phyloP scores from a whole-genome alignment of 306 rosid species.

The Inga leiocalycina region DNA sequence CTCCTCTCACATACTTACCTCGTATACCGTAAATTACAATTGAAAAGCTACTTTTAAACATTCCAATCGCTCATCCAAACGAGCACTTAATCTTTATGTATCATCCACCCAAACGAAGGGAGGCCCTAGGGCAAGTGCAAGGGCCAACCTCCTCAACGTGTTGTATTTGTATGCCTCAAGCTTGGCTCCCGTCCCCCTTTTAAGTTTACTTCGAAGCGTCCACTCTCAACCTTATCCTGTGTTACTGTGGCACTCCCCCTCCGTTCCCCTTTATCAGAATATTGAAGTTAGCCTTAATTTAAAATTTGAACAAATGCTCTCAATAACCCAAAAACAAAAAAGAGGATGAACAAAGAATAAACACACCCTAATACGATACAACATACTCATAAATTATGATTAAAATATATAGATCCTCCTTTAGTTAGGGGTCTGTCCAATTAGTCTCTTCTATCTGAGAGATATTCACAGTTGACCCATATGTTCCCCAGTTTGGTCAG shows the following conservation, averaged over 20 bases:
- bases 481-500: neutral
- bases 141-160: too few species aligned
- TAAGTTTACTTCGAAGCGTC: neutral
- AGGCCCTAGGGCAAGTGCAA: neutral
- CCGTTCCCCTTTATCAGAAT: neutral
- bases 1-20: too few species aligned
- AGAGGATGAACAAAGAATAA: neutral
- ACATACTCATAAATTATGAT: neutral
- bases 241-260: neutral
- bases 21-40: too few species aligned
- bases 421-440: neutral
- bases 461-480: neutral
- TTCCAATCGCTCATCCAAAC: too few species aligned
- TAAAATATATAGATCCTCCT: neutral
- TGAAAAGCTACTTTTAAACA: too few species aligned
- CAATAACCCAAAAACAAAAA: neutral
- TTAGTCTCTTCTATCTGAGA: neutral
- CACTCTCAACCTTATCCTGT: neutral
- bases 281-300: neutral
- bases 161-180: neutral
- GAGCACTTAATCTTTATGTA: neutral
- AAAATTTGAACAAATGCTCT: neutral
- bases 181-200: neutral
- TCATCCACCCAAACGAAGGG: neutral
- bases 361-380: too few species aligned